phyloP scores from a whole-genome alignment of 164 flowering plant species.

The Aristolochia californica region DNA sequence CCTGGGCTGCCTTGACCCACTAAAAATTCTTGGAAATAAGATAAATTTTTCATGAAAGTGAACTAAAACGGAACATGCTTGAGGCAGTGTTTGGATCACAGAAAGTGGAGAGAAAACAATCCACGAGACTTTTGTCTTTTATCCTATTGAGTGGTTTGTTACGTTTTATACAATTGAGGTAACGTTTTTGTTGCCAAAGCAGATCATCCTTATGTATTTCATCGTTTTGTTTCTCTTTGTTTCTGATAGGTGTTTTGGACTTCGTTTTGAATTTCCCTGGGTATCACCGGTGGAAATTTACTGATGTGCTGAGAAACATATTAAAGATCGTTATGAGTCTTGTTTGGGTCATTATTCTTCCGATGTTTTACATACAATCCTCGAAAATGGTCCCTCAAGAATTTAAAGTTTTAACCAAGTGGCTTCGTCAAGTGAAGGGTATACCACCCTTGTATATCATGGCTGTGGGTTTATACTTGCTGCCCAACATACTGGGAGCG shows the following conservation, averaged over 20 bases:
- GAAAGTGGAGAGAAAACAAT: too few species aligned
- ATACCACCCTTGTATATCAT: conserved; percentile 69
- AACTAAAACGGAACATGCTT: too few species aligned
- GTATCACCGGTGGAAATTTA: conserved; percentile 76
- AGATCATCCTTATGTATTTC: not conserved
- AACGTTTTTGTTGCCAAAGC: too few species aligned
- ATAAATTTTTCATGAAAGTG: too few species aligned
- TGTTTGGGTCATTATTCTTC: conserved; percentile 75
- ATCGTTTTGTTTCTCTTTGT: conserved; percentile 1
- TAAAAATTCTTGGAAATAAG: too few species aligned
- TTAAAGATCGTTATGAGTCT: conserved; percentile 68
- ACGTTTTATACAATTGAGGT: too few species aligned
- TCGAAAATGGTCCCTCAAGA: conserved; percentile 25
- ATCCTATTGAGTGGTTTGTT: too few species aligned
- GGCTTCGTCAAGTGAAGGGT: conserved; percentile 44
- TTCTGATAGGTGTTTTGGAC: conserved; percentile 67
- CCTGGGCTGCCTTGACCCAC: too few species aligned
- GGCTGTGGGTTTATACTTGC: conserved; percentile 65
- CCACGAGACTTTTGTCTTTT: not conserved
- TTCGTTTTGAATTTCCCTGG: conserved; percentile 77
- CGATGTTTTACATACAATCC: conserved; percentile 47
- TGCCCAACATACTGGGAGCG: conserved; percentile 76
- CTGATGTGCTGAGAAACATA: conserved; percentile 66
- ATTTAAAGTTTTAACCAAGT: conserved; percentile 30
- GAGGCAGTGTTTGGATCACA: too few species aligned